A percentile compares a stretch with the other conserved stretches of the same genome.
phyloP scores from a whole-genome alignment of 2,329 filamentous ascomycete genomes.

The Arthrobotrys conoides region DNA sequence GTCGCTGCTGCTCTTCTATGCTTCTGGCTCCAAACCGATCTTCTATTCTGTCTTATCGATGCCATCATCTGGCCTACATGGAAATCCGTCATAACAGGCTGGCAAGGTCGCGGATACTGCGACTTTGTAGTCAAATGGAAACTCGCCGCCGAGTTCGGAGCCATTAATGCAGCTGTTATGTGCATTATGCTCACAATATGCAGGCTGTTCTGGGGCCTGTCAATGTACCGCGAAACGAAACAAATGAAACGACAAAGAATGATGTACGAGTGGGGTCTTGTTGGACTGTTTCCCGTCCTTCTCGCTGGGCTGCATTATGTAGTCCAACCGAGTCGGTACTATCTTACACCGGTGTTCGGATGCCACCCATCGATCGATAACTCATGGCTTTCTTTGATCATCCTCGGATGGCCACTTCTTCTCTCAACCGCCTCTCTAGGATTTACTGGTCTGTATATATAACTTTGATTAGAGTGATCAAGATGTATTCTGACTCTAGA shows the following conservation, averaged over 20 bases:
- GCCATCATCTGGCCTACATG: conserved; percentile 76
- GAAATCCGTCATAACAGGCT: conserved; percentile 71
- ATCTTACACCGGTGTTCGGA: conserved; percentile 73
- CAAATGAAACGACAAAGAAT: conserved; percentile 69
- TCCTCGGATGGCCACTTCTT: conserved; percentile 73
- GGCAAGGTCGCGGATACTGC: conserved; percentile 74
- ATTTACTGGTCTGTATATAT: conserved; percentile 72
- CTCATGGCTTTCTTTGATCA: conserved; percentile 73
- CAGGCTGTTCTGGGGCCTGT: conserved; percentile 73
- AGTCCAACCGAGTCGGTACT: conserved; percentile 74
- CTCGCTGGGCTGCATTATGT: conserved; percentile 74
- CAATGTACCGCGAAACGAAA: conserved; percentile 70
- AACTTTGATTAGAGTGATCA: neutral
- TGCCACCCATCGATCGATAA: conserved; percentile 72
- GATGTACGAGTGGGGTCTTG: conserved; percentile 72
- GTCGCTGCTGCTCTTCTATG: conserved; percentile 74
- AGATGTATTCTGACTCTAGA: conserved; percentile 2
- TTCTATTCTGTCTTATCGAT: conserved; percentile 75
- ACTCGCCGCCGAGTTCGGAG: conserved; percentile 70
- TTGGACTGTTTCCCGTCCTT: conserved; percentile 72
- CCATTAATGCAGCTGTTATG: conserved; percentile 71
- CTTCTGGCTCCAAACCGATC: conserved; percentile 72
- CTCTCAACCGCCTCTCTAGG: conserved; percentile 72
- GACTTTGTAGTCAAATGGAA: conserved; percentile 76
- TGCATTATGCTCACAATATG: conserved; percentile 76